These are phyloP conservation scores for Globisporangium abappressorium DNA, from an alignment of 352 stramenopile species.

Conservation along the genomic window DNA sequence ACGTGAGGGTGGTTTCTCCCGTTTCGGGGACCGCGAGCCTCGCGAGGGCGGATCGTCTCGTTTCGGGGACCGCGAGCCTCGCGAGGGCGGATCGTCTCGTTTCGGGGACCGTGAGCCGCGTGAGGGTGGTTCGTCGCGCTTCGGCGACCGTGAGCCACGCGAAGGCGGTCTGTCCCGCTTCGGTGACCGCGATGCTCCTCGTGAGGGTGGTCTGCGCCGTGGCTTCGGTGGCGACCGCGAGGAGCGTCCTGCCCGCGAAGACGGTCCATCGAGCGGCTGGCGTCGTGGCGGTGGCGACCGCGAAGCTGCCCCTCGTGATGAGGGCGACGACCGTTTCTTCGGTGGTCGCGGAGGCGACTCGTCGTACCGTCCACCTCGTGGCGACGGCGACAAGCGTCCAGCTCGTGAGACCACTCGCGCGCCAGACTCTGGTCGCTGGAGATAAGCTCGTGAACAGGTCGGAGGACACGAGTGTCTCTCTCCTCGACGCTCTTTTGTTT, in stretches of 20 bases:
- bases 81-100: constrained; percentile 7
- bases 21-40: constrained; percentile 32
- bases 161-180: constrained; percentile 18
- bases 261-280: constrained; percentile 19
- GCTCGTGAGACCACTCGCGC: constrained; percentile 39
- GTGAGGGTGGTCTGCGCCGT: constrained; percentile 32
- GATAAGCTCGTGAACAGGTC: constrained; percentile 28
- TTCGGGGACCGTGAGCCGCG: constrained; percentile 23
- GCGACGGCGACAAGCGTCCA: constrained; percentile 22
- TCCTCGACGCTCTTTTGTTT: constrained; percentile 2
- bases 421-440: constrained; percentile 65
- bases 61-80: constrained; percentile 35
- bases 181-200: constrained; percentile 20
- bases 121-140: constrained; percentile 12
- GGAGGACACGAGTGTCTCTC: background rate
- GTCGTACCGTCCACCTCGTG: constrained; percentile 53
- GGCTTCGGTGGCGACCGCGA: constrained; percentile 41
- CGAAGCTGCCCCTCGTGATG: constrained; percentile 24
- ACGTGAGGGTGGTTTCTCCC: constrained; percentile 11
- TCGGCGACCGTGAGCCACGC: constrained; percentile 15
- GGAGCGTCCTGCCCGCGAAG: constrained; percentile 22
- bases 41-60: constrained; percentile 31
- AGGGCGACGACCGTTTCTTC: constrained; percentile 51
- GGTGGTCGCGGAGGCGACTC: constrained; percentile 37
- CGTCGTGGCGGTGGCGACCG: constrained; percentile 28